These are phyloP conservation scores for Chloropicon primus DNA, from an alignment of 139 green algal species.

Conservation along the genomic window DNA sequence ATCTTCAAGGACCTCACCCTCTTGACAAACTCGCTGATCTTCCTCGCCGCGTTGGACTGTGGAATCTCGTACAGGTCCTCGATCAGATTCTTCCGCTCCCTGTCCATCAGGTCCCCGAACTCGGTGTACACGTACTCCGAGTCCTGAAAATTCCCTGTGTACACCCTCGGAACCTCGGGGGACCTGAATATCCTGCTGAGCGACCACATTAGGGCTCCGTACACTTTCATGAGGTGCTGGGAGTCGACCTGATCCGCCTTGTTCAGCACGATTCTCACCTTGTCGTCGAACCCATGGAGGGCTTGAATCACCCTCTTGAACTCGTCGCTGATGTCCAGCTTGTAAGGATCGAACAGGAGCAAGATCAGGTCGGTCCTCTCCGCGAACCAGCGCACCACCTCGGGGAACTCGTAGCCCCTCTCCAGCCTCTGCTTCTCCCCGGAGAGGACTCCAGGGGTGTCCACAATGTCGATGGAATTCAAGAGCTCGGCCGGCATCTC, in stretches of 20 bases:
- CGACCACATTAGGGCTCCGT: conserved; percentile 97
- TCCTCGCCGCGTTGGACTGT: conserved; percentile 54
- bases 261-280: conserved; percentile 93
- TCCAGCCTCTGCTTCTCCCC: conserved; percentile 92
- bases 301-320: conserved; percentile 67
- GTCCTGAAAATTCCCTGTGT: conserved; percentile 60
- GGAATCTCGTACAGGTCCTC: conserved; percentile 83
- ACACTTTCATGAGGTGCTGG: conserved; percentile 96
- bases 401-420: conserved; percentile 80
- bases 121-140: conserved; percentile 5
- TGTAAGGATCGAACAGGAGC: conserved; percentile 96
- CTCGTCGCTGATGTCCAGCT: conserved; percentile 91
- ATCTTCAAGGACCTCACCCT: conserved; percentile 74
- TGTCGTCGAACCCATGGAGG: conserved; percentile 76
- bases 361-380: conserved; percentile 87
- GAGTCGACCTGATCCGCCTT: conserved; percentile 84
- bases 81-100: conserved; percentile 81
- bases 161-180: conserved; percentile 82
- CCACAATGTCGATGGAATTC: conserved; percentile 80
- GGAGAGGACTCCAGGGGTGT: conserved; percentile 85
- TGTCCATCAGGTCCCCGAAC: conserved; percentile 67
- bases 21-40: conserved; percentile 99
- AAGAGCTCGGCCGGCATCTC: conserved; percentile 68
- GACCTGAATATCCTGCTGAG: conserved; percentile 86
- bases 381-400: conserved; percentile 78